These are phyloP conservation scores for Micromonas pusilla DNA, from an alignment of 139 green algal species.

Conservation along the genomic window DNA sequence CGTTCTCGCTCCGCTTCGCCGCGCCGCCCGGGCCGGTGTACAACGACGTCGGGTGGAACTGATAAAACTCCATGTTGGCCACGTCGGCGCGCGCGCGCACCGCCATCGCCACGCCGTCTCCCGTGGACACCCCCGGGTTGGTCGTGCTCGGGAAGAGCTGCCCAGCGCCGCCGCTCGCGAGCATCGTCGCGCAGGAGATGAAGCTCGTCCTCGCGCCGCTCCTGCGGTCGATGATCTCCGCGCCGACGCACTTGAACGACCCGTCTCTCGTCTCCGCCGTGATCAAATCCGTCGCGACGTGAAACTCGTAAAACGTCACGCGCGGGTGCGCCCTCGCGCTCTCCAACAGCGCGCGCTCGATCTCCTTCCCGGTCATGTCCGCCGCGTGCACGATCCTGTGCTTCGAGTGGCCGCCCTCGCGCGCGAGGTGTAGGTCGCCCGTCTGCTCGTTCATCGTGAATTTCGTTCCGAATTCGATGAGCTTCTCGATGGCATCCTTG, in stretches of 20 bases:
- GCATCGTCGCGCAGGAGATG: constrained; percentile 68
- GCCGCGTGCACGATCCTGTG: constrained; percentile 91
- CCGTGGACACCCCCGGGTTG: constrained; percentile 90
- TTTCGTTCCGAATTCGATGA: constrained; percentile 68
- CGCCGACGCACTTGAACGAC: constrained; percentile 55
- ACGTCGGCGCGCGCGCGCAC: constrained; percentile 67
- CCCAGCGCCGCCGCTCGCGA: constrained; percentile 84
- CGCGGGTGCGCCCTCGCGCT: constrained; percentile 53
- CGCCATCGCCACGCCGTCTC: constrained; percentile 94
- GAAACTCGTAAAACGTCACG: constrained; percentile 78
- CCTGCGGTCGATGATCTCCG: constrained; percentile 25
- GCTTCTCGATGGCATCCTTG: constrained; percentile 74
- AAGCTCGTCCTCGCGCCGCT: constrained; percentile 43
- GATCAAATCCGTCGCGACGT: constrained; percentile 54
- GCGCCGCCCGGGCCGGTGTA: constrained; percentile 38
- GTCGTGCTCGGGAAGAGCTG: constrained; percentile 92
- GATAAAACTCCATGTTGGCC: constrained; percentile 97
- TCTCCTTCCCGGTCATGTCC: constrained; percentile 87
- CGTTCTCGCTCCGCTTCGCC: constrained; percentile 22
- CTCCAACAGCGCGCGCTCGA: constrained; percentile 81
- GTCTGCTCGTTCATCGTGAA: constrained; percentile 60
- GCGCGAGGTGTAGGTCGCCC: constrained; percentile 83
- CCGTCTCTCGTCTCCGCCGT: constrained; percentile 6
- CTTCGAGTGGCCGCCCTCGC: constrained; percentile 87
- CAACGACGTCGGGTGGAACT: constrained; percentile 94